phyloP scores from a whole-genome alignment of 2,329 filamentous ascomycete genomes.

The Penicillium sp. region DNA sequence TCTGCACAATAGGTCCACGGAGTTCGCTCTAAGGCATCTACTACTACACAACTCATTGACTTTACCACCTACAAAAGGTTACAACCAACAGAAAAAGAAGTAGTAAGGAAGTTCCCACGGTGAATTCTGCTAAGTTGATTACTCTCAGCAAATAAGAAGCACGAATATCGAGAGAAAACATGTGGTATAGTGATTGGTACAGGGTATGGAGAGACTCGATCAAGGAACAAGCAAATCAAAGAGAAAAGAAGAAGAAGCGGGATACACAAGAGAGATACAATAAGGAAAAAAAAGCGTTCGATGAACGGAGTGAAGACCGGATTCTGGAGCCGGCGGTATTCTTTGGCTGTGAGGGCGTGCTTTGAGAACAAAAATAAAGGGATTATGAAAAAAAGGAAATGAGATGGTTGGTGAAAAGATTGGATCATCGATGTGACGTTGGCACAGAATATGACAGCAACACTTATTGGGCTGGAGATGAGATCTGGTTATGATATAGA shows the following conservation, averaged over 20 bases:
- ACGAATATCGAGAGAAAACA: conserved; percentile 16
- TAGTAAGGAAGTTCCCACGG: neutral
- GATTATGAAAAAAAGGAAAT: conserved; percentile 7
- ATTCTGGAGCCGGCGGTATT: neutral
- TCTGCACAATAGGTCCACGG: neutral
- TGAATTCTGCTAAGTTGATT: conserved; percentile 14
- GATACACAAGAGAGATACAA: conserved; percentile 6
- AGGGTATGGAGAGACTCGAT: conserved; percentile 23
- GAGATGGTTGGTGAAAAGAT: conserved; percentile 1
- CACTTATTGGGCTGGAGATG: conserved; percentile 3
- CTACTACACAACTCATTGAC: neutral
- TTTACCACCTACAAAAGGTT: neutral
- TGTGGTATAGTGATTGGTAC: conserved; percentile 31
- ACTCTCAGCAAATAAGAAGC: conserved; percentile 8
- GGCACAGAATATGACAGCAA: conserved; percentile 9
- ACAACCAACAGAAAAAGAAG: neutral
- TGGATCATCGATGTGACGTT: conserved; percentile 1
- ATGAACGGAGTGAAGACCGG: conserved; percentile 2
- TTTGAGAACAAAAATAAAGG: neutral
- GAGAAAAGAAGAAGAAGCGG: neutral
- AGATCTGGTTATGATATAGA: conserved; percentile 13
- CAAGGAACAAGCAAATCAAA: conserved; percentile 1
- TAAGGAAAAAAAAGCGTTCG: conserved; percentile 2
- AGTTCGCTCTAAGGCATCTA: neutral
- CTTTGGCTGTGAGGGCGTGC: neutral